These are phyloP conservation scores for Erucastrum elatum DNA, from an alignment of 345 rosid genomes.

Conservation along the genomic window DNA sequence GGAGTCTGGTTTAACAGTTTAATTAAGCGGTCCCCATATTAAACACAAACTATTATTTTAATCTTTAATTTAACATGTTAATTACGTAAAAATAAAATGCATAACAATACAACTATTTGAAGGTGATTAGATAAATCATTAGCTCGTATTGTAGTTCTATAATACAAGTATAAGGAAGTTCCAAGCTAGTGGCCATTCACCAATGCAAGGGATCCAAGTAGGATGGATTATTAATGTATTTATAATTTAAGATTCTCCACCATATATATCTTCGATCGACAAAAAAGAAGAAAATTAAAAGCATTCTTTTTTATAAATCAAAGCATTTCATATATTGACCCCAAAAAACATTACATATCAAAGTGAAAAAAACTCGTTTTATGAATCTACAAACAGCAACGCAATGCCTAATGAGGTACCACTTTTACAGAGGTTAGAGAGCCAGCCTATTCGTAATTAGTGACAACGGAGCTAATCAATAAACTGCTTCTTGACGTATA, in stretches of 20 bases:
- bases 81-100: neutral
- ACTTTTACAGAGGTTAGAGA: slow-evolving; percentile 4
- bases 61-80: neutral
- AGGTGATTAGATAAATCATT: slow-evolving; percentile 42
- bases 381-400: neutral
- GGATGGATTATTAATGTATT: neutral
- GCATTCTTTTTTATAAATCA: neutral
- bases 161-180: slow-evolving; percentile 3
- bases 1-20: slow-evolving; percentile 28
- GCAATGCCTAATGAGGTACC: neutral
- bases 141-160: slow-evolving; percentile 13
- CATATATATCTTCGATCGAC: neutral
- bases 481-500: neutral
- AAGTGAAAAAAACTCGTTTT: neutral
- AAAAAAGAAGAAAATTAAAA: neutral
- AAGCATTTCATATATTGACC: too few species aligned
- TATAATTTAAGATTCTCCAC: neutral
- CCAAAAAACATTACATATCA: neutral
- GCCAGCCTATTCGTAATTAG: neutral
- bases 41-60: slow-evolving; percentile 16
- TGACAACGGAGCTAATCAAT: neutral
- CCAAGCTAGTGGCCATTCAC: slow-evolving; percentile 33
- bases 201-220: slow-evolving; percentile 28
- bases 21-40: slow-evolving; percentile 36
- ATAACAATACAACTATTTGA: slow-evolving; percentile 24